Percentiles rank a stretch among this genome's conserved stretches.
Conservation (phyloP, 177 flowering plant species). For the Vitis hybrid region DNA sequence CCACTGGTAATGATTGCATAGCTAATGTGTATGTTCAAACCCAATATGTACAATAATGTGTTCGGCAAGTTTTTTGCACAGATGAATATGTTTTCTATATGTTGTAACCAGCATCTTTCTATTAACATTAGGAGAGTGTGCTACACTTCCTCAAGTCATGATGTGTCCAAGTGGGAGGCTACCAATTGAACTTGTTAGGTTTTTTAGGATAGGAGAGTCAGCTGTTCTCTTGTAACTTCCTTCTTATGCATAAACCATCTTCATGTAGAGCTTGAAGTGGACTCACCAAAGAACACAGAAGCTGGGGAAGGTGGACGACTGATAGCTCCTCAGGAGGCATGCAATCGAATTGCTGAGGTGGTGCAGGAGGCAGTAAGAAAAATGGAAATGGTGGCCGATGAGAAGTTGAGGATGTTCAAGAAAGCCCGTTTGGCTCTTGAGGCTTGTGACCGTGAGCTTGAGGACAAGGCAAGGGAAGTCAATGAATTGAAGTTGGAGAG, state of each 20-base stretch:
- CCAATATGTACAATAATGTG: too few species aligned
- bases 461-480: constrained; percentile 82
- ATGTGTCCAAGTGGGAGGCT: too few species aligned
- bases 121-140: too few species aligned
- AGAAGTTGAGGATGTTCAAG: constrained; percentile 81
- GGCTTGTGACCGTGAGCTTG: constrained; percentile 85
- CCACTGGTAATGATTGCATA: too few species aligned
- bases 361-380: constrained; percentile 92
- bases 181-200: too few species aligned
- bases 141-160: too few species aligned
- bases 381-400: constrained; percentile 97
- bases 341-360: constrained; percentile 85
- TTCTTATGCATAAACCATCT: background rate
- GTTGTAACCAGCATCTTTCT: too few species aligned
- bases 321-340: constrained; percentile 93
- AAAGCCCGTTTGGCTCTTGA: constrained; percentile 84
- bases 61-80: too few species aligned
- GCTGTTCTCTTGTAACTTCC: constrained; percentile 5
- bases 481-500: constrained; percentile 73
- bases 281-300: constrained; percentile 61
- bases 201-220: background rate
- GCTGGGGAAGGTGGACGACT: constrained; percentile 66
- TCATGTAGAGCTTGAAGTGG: constrained; percentile 76
- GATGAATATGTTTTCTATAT: too few species aligned
- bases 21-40: too few species aligned